Evolutionary conservation across 2,329 filamentous ascomycete genomes (phyloP), one percentile per base, ranked within the genome.

Genomic region (Neonectria coccinea): DNA sequence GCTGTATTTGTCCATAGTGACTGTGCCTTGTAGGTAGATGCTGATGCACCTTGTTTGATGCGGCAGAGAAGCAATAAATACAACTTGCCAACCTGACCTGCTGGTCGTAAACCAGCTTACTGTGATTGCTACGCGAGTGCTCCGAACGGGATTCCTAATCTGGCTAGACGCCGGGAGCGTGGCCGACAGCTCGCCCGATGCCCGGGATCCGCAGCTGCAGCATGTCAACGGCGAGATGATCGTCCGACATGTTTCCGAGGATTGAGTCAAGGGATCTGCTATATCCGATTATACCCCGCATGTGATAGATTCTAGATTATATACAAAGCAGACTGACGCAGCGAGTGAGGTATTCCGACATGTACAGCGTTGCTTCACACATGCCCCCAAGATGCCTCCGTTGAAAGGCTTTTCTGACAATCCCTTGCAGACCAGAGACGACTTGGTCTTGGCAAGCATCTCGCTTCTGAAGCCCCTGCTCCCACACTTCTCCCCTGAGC

Each of bases 351-450:
- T 5, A 16, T 5, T 12, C 33, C 12, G 14, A 6, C 6, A 6
- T 7, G 33, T 36, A 14, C 33, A 41, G 2, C 16, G 22, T 25
- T 14, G 4, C 7, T 22, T 22, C 22, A 10, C 14, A 9, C 18
- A 16, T 18, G 20, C 8, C 4, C 1, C 5, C 11, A 31, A 41
- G 1, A 62, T 62, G 59, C 59, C 59, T 45, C 59, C 53, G 14
- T 47, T 62, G 12, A 52, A 62, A 3, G 59, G 59, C 5, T 62
- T 62, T 45, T 62, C 59, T 3, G 53, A 57, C 2, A 62, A 56
- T 47, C 59, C 45, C 5, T n/a, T 62, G 1, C 27, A 51, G 16
- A 47, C 18, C 5, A 62, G 47, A 39, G 39, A 62, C 16, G 59
- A 62, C 47, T 20, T 52, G 11, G 39, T 56, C 20, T 29, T 36